Percentiles rank a stretch among this genome's conserved stretches.
Conservation (phyloP, 441 rosid genomes). For the Erodium trifolium region DNA sequence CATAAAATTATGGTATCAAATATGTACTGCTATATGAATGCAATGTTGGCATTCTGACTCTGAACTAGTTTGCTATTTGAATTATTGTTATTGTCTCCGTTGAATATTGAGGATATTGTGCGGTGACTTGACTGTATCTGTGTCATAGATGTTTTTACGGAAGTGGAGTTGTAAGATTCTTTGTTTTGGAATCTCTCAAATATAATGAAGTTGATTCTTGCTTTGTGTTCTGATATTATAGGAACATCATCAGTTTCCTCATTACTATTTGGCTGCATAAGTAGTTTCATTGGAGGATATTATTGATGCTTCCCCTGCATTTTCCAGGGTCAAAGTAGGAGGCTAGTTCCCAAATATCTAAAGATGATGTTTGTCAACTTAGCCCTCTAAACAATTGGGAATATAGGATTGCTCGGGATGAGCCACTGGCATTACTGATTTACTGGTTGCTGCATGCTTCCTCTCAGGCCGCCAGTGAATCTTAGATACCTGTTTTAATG, state of each 20-base stretch:
- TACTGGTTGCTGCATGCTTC: conserved; percentile 20
- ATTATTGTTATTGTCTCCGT: neutral
- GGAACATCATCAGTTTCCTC: conserved; percentile 14
- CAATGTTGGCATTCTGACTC: neutral
- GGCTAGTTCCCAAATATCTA: conserved; percentile 27
- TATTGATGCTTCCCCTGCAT: conserved; percentile 39
- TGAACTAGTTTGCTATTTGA: conserved; percentile 4
- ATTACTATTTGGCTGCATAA: conserved; percentile 17
- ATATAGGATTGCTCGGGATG: conserved; percentile 13
- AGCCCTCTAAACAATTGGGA: conserved; percentile 23
- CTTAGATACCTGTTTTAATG: conserved; percentile 21
- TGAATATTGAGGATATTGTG: neutral
- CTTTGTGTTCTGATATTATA: conserved; percentile 9
- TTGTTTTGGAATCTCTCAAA: conserved; percentile 11
- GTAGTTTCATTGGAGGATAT: conserved; percentile 20
- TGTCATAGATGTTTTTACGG: neutral
- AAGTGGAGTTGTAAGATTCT: neutral
- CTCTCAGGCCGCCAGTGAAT: conserved; percentile 23
- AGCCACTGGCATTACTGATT: conserved; percentile 18
- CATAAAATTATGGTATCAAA: neutral
- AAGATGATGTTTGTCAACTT: conserved; percentile 27
- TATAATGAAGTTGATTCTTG: conserved; percentile 1
- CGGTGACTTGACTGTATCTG: neutral
- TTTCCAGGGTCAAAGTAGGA: conserved; percentile 38
- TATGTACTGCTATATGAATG: neutral